Conservation (phyloP, 768 basidiomycete species). For the Mycena rebaudengoi region DNA sequence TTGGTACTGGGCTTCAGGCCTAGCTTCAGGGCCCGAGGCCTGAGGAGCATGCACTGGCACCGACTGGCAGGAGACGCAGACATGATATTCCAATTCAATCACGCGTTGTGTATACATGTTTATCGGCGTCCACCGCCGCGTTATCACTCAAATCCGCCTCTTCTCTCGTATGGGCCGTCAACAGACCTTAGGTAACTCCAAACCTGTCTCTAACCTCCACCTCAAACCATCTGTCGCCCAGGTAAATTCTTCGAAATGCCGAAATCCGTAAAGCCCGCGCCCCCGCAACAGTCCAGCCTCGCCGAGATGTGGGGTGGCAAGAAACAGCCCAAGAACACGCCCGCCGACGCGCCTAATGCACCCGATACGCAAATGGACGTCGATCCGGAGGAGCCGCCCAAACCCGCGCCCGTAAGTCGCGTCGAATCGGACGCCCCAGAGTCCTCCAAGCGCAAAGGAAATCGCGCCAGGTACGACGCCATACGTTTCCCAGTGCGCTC, state of each 20-base stretch:
- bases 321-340: constrained; percentile 40
- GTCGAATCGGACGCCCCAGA: constrained; percentile 30
- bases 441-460: constrained; percentile 50
- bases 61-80: no score
- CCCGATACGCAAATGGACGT: constrained; percentile 41
- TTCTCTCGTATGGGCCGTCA: constrained; percentile 67
- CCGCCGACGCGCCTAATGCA: constrained; percentile 33
- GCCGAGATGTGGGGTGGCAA: constrained; percentile 76
- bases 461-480: constrained; percentile 31
- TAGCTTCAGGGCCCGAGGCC: no score
- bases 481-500: no score
- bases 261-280: constrained; percentile 64
- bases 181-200: constrained; percentile 69
- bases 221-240: constrained; percentile 34
- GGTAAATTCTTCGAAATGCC: constrained; percentile 86
- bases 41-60: no score
- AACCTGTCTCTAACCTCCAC: neutral
- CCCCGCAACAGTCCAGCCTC: constrained; percentile 82
- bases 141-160: constrained; percentile 24
- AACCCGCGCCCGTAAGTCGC: constrained; percentile 31
- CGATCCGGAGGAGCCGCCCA: constrained; percentile 32
- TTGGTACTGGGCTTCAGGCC: no score
- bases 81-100: constrained; percentile 29
- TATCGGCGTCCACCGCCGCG: constrained; percentile 40
- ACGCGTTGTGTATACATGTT: constrained; percentile 60